Evolutionary conservation across 73 alveolate genomes (phyloP).

Genomic region (Paramecium tetraurelia): DNA sequence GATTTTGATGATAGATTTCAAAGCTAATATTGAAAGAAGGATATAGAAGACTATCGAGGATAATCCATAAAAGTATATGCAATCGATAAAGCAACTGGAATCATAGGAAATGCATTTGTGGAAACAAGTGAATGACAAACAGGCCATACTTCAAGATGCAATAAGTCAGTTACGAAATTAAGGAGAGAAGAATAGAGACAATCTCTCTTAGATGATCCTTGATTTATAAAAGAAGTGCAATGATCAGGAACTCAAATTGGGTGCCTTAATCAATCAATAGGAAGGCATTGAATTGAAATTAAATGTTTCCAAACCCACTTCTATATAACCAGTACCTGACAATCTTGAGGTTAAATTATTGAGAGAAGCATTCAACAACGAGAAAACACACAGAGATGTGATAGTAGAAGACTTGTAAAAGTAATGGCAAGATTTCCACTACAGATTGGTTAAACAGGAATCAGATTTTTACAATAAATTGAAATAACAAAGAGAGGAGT

Average conservation of each 20-base stretch:
- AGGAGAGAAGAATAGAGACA: conserved; percentile 39
- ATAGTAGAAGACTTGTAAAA: conserved; percentile 3
- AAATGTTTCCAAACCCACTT: conserved; percentile 2
- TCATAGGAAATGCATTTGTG: conserved; percentile 22
- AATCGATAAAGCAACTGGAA: conserved; percentile 7
- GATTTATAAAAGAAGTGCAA: not conserved
- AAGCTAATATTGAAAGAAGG: conserved; percentile 46
- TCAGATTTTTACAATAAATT: not conserved
- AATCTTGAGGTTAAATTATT: conserved; percentile 7
- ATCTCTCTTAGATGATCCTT: not conserved
- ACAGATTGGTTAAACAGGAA: not conserved
- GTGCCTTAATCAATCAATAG: not conserved
- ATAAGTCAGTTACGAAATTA: not conserved
- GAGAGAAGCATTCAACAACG: not conserved
- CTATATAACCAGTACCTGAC: not conserved
- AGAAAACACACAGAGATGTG: conserved; percentile 20
- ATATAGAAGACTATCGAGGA: conserved; percentile 19
- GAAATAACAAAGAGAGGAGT: not conserved
- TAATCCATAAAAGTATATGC: conserved; percentile 21
- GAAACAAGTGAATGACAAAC: conserved; percentile 35
- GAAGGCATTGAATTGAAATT: not conserved
- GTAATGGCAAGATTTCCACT: not conserved
- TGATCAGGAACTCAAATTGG: conserved; percentile 24
- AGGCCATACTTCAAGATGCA: not conserved
- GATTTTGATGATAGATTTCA: conserved; percentile 43